phyloP scores from a whole-genome alignment of 129 eudicot species.

The Solidago caesia region DNA sequence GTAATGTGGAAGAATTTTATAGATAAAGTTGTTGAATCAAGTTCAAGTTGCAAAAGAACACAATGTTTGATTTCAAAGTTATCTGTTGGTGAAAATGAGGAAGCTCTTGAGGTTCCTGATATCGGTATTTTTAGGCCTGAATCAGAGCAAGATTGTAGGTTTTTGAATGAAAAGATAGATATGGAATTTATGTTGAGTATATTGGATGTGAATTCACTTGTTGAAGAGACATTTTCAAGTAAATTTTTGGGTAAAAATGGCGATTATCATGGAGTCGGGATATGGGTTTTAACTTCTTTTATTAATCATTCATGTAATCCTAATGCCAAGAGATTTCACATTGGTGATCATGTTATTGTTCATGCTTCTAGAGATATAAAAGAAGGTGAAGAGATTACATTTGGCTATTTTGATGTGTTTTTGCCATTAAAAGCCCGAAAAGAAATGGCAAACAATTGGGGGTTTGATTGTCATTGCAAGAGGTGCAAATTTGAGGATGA shows the following conservation, averaged over 20 bases:
- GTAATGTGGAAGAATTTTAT: slow-evolving; percentile 93
- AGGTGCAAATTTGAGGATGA: slow-evolving; percentile 70
- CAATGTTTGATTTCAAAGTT: slow-evolving; percentile 45
- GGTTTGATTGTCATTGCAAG: slow-evolving; percentile 70
- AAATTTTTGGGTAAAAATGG: slow-evolving; percentile 61
- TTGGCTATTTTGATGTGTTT: slow-evolving; percentile 75
- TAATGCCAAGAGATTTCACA: slow-evolving; percentile 70
- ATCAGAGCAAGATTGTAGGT: slow-evolving; percentile 30
- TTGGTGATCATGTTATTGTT: slow-evolving; percentile 70
- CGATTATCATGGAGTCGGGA: slow-evolving; percentile 75
- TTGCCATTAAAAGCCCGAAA: slow-evolving; percentile 49
- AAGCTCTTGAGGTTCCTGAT: slow-evolving; percentile 58
- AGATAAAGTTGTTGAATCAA: slow-evolving; percentile 65
- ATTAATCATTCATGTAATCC: slow-evolving; percentile 89
- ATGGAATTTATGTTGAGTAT: slow-evolving; percentile 45
- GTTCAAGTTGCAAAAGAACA: slow-evolving; percentile 47
- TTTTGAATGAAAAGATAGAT: slow-evolving; percentile 39
- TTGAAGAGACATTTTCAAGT: slow-evolving; percentile 64
- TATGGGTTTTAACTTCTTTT: slow-evolving; percentile 81
- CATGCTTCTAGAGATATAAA: slow-evolving; percentile 81
- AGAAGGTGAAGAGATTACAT: slow-evolving; percentile 92
- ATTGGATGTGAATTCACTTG: slow-evolving; percentile 80
- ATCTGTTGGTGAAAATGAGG: slow-evolving; percentile 73
- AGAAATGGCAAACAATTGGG: slow-evolving; percentile 76
- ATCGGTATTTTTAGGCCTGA: slow-evolving; percentile 63